Evolutionary conservation across 306 rosid species (phyloP).

Genomic region (Citrullus mucosospermus): DNA sequence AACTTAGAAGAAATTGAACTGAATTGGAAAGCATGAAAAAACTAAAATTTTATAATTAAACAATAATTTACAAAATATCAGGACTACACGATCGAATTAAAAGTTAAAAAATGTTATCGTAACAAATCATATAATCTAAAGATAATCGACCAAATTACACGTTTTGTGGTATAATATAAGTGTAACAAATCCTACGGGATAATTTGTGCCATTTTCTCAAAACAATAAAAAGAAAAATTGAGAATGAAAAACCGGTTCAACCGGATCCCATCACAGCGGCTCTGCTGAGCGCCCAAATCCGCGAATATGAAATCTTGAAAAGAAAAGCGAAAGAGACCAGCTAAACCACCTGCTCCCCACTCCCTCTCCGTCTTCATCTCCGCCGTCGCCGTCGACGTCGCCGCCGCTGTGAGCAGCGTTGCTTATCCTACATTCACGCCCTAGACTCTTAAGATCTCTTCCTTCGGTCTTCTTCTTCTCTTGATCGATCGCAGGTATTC

Average conservation of each 20-base stretch:
- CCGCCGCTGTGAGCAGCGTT: neutral
- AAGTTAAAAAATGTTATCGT: too few species aligned
- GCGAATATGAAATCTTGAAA: neutral
- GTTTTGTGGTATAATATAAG: too few species aligned
- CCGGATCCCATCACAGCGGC: neutral
- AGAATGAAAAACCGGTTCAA: neutral
- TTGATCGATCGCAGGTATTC: neutral
- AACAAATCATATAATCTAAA: too few species aligned
- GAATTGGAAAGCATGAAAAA: too few species aligned
- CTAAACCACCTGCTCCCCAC: neutral
- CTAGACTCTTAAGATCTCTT: neutral
- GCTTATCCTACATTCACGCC: neutral
- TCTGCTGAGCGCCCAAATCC: neutral
- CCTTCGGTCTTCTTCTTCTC: neutral
- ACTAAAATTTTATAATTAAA: too few species aligned
- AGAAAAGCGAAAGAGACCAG: neutral
- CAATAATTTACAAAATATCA: too few species aligned
- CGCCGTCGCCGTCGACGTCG: neutral
- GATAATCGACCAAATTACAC: too few species aligned
- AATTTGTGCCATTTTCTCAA: too few species aligned
- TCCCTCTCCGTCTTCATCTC: neutral
- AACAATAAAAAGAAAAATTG: too few species aligned
- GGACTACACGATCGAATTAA: too few species aligned
- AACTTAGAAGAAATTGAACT: too few species aligned
- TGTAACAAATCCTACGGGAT: too few species aligned